Evolutionary conservation across 2,329 filamentous ascomycete species (phyloP), one percentile per base, ranked within the genome.

Genomic region (Diaporthe batatas): DNA sequence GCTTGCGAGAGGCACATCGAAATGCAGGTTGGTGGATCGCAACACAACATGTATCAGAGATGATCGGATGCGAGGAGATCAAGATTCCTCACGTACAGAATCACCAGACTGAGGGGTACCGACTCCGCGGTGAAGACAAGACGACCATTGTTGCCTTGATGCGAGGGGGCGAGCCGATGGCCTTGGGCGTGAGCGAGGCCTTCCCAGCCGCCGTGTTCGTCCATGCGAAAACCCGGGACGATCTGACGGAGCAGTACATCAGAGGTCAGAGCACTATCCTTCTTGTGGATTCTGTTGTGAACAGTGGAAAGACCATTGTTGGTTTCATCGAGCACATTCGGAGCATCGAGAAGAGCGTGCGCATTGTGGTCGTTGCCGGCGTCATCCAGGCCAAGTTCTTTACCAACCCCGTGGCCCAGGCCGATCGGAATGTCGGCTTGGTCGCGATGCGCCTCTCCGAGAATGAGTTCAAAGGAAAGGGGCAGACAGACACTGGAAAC

Each of bases 81-180:
- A 2, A 72, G 0, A 89, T 91, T 18, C 71, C 75, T 0, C 88
- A 91, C 73, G 88, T 91, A 0, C 86, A 89, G 73, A 86, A 85
- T 4, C 73, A 84, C 42, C 7, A 74, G 1, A 85, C 82, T 0
- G 77, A 34, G 0, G 89, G 89, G 0, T 81, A 87, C 76, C 83
- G 80, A 10, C 80, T 92, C 1, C 72, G 55, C 0, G 34, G 86
- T 69, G 89, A 92, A 76, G 10, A 80, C 1, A 69, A 81, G 11
- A 91, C 88, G 0, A 72, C 83, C 0, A 91, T 92, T 59, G 80
- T 91, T 0, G 83, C 89, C 0, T 74, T 92, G n/a, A 92, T 92
- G 89, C 87, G 89, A 11, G 89, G 87, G 2, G 90, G 90, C 11
- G 89, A 91, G 74, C 84, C 89, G 0, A 89, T 92, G 87, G 90